phyloP scores from a whole-genome alignment of 441 rosid genomes.

The Euphorbia corollata region DNA sequence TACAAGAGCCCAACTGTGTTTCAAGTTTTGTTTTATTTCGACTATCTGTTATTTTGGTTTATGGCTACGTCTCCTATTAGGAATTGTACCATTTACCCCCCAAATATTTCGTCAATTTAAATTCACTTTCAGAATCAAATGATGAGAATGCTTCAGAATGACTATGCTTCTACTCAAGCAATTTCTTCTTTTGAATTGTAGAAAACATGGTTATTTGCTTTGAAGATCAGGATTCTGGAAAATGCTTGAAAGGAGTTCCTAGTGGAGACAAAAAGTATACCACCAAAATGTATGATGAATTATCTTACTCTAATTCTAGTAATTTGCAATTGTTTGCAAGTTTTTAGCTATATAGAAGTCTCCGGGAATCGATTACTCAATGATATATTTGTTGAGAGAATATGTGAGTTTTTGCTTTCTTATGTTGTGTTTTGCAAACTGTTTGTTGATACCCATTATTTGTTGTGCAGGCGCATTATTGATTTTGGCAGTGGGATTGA shows the following conservation, averaged over 20 bases:
- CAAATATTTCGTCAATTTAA: not conserved
- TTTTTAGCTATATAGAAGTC: not conserved
- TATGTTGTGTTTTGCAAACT: not conserved
- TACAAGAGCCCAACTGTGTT: not conserved
- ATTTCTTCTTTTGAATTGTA: conserved; percentile 30
- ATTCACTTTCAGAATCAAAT: conserved; percentile 10
- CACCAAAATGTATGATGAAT: conserved; percentile 49
- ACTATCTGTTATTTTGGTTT: not conserved
- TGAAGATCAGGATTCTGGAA: conserved; percentile 72
- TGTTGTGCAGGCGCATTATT: conserved; percentile 68
- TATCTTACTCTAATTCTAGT: conserved; percentile 21
- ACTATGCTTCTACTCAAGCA: conserved; percentile 18
- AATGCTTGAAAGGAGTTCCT: conserved; percentile 68
- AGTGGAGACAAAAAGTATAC: conserved; percentile 50
- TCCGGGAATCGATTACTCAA: conserved; percentile 5
- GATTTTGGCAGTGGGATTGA: conserved; percentile 97
- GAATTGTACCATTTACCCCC: not conserved
- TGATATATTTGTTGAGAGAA: not conserved
- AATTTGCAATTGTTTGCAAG: conserved; percentile 10
- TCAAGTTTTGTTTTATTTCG: not conserved
- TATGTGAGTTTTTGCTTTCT: not conserved
- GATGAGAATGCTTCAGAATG: conserved; percentile 17
- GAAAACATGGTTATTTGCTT: conserved; percentile 96
- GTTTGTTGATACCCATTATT: conserved; percentile 21
- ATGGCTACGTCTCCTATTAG: not conserved